Evolutionary conservation across 345 rosid species (phyloP).

Genomic region (Eucalyptus cladocalyx): DNA sequence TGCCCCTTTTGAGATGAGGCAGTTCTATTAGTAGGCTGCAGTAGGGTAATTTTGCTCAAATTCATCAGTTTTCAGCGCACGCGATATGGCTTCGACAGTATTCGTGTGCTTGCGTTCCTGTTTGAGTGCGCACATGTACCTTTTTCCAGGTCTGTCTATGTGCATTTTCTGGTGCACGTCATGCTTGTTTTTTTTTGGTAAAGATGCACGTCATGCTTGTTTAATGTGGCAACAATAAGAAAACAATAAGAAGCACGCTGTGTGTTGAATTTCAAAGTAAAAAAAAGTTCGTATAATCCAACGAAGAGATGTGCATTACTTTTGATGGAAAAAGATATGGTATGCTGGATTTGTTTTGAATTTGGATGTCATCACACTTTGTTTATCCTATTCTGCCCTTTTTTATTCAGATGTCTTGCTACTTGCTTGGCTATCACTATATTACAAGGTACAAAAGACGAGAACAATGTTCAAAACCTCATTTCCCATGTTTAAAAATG

Average conservation of each 20-base stretch:
- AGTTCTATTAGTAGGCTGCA: background rate
- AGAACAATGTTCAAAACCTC: background rate
- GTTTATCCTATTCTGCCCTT: background rate
- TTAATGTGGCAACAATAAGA: background rate
- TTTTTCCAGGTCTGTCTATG: background rate
- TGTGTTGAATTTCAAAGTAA: background rate
- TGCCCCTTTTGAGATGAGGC: background rate
- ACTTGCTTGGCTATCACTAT: background rate
- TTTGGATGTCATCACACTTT: background rate
- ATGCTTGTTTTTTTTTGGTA: background rate
- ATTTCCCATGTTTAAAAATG: background rate
- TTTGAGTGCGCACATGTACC: background rate
- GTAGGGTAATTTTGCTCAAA: background rate
- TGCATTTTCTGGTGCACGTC: background rate
- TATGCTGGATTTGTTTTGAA: background rate
- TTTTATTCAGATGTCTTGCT: background rate
- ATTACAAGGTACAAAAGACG: background rate
- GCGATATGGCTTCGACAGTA: background rate
- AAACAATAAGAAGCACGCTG: background rate
- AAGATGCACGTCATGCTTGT: background rate
- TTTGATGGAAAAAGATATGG: background rate
- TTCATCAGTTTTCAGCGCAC: background rate
- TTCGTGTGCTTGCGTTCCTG: background rate
- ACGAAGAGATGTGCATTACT: background rate
- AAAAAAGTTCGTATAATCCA: background rate